A percentile compares a stretch with the other conserved stretches of the same genome.
Evolutionary conservation across 495 filamentous ascomycete species (phyloP).

Genomic region (Platismatia glauca): DNA sequence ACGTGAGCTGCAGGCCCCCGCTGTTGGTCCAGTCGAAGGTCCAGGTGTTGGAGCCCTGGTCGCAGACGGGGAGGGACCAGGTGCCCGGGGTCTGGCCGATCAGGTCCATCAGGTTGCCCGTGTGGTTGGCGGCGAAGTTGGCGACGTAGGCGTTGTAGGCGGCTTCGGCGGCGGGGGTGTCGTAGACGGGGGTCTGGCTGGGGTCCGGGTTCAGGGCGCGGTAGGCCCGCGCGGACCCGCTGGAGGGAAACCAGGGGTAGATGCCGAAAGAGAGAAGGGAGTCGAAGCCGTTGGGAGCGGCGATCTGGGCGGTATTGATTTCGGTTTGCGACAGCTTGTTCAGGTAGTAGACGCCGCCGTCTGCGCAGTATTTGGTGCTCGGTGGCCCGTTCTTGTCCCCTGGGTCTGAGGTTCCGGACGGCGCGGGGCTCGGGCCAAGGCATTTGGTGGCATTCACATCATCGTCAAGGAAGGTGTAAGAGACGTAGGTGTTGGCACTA

Average conservation of each 20-base stretch:
- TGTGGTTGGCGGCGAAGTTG: constrained; percentile 3
- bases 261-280: not conserved
- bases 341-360: not conserved
- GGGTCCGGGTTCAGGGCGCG: not conserved
- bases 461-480: constrained; percentile 9
- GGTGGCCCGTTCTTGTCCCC: not conserved
- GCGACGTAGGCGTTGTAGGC: constrained; percentile 6
- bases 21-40: constrained; percentile 3
- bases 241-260: not conserved
- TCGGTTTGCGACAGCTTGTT: not conserved
- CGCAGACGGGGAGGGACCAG: constrained; percentile 6
- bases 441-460: constrained; percentile 4
- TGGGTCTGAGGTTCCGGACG: not conserved
- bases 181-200: not conserved
- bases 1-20: not conserved
- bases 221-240: not conserved
- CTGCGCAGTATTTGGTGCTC: not conserved
- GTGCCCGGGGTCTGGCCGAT: constrained; percentile 2
- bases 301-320: not conserved
- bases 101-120: not conserved
- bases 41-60: constrained; percentile 2
- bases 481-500: constrained; percentile 3
- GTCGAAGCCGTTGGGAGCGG: not conserved
- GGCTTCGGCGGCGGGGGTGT: not conserved
- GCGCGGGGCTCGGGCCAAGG: not conserved